These are phyloP conservation scores for Xerocomus minutiporus DNA, from an alignment of 1,284 basidiomycete species.

Conservation along the genomic window DNA sequence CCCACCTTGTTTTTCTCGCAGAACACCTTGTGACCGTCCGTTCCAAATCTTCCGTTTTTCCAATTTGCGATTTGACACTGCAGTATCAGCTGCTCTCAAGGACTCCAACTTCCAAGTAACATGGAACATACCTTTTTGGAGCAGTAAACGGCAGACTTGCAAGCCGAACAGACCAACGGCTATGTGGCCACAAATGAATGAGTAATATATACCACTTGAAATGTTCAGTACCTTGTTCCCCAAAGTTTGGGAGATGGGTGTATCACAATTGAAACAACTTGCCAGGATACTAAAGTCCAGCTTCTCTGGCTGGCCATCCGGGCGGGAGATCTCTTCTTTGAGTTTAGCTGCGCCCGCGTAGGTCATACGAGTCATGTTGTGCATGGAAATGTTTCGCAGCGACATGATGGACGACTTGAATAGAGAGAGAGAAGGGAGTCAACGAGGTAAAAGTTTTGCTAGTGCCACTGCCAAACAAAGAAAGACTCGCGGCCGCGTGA, in stretches of 20 bases:
- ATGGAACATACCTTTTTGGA: constrained; percentile 24
- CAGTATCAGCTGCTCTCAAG: neutral
- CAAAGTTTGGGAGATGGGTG: constrained; percentile 5
- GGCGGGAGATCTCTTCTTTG: constrained; percentile 25
- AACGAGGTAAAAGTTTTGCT: neutral
- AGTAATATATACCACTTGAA: neutral
- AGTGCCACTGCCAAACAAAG: neutral
- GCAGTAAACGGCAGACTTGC: constrained; percentile 30
- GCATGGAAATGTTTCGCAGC: constrained; percentile 14
- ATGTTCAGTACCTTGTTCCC: constrained; percentile 20
- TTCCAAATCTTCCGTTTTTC: constrained; percentile 28
- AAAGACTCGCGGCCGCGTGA: neutral
- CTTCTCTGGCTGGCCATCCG: constrained; percentile 28
- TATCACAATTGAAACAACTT: constrained; percentile 22
- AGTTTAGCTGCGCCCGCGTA: constrained; percentile 30
- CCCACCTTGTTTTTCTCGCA: constrained; percentile 36
- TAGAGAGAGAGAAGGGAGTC: neutral
- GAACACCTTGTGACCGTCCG: constrained; percentile 33
- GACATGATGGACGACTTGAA: constrained; percentile 17
- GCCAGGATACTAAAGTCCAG: constrained; percentile 26
- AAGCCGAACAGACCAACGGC: constrained; percentile 29
- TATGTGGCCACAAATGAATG: constrained; percentile 8
- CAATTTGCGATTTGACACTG: constrained; percentile 33
- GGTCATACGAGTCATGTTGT: constrained; percentile 28
- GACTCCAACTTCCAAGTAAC: neutral